These are phyloP conservation scores for Globisporangium emineosum DNA, from an alignment of 352 stramenopile species.

Conservation along the genomic window DNA sequence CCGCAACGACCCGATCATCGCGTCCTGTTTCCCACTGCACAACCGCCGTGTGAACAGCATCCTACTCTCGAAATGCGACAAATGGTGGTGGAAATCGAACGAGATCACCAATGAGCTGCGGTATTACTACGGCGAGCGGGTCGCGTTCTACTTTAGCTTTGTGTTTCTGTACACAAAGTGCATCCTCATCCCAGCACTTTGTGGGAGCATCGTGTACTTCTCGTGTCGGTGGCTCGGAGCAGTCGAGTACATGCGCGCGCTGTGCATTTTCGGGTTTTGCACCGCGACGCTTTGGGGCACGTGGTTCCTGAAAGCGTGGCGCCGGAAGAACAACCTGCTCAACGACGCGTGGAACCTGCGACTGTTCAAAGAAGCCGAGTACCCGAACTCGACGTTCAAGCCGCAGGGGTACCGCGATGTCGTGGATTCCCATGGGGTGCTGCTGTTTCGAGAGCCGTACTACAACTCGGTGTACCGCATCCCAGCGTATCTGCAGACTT, in stretches of 20 bases:
- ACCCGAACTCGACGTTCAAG: conserved; percentile 76
- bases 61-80: conserved; percentile 61
- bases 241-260: conserved; percentile 72
- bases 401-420: conserved; percentile 75
- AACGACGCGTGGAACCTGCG: conserved; percentile 83
- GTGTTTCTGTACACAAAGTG: conserved; percentile 85
- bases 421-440: conserved; percentile 59
- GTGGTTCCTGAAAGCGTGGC: conserved; percentile 75
- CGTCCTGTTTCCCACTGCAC: conserved; percentile 80
- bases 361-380: conserved; percentile 85
- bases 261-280: conserved; percentile 80
- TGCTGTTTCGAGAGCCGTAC: conserved; percentile 81
- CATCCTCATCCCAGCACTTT: conserved; percentile 54
- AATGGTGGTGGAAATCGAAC: conserved; percentile 75
- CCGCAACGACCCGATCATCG: conserved; percentile 68
- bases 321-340: conserved; percentile 72
- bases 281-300: conserved; percentile 76
- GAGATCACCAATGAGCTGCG: conserved; percentile 85
- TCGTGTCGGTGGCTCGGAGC: conserved; percentile 65
- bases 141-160: conserved; percentile 87
- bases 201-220: conserved; percentile 62
- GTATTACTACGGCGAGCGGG: conserved; percentile 81
- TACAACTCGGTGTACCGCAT: conserved; percentile 80
- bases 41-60: conserved; percentile 74
- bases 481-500: conserved; percentile 76